Evolutionary conservation across 1,284 basidiomycete genomes (phyloP), one percentile per base, ranked within the genome.

Genomic region (Irpex rosettiformis): DNA sequence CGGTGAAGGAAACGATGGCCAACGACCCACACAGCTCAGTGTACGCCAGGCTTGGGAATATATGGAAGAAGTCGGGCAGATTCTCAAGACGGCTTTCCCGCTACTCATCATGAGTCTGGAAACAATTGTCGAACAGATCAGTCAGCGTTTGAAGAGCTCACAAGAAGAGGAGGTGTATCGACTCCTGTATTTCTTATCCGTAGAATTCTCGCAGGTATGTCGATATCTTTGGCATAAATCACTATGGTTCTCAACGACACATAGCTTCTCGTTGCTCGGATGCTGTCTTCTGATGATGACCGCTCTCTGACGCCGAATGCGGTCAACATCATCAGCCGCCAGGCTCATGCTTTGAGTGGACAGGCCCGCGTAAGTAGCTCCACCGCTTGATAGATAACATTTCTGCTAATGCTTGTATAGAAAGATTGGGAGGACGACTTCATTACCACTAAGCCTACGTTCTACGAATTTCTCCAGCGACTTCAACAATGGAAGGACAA

Each of bases 161-260:
- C 84, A 88, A 1, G 97, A 99, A 64, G 97, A 99, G 73, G 96
- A 99, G 66, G 89, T 95, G 18, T 98, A 98, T 75, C 87, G 97
- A 16, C 85, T 96, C 65, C 88, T 96, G 47, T 91, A 88, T 62
- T 90, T 96, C 70, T 76, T 98, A 40, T 85, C 85, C 69, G 89
- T 81, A 60, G 89, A 91, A 67, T 88, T 84, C 10, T 78, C 88
- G 61, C 82, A 85, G 74, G 89, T 89, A 69, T 60, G 73, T 65
- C 13, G 6, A 22, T 47, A 22, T 18, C 13, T 13, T 22, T 6
- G 18, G 37, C 33, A n/a, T 58, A 24, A 16, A 24, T 33, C 45
- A 18, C 40, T 22, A 13, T 37, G 4, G 57, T 43, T n/a, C 33
- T 24, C n/a, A 52, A 21, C 29, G 21, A 7, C 13, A 30, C 70